Percentiles rank a stretch among this genome's conserved stretches.
Evolutionary conservation across 345 rosid genomes (phyloP).

Genomic region (Aquilaria yunnanensis): DNA sequence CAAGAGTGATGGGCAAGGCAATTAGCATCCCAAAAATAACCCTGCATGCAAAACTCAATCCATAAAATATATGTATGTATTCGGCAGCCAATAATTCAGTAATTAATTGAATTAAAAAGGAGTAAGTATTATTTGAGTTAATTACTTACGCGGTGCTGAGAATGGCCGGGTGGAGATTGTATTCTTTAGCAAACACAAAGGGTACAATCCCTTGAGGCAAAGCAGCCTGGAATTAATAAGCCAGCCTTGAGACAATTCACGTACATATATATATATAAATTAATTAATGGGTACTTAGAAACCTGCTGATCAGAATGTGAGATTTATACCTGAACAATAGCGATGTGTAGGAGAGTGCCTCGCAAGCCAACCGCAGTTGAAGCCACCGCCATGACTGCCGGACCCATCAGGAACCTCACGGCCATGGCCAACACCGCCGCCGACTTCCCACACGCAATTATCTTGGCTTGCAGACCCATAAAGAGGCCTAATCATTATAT

Average conservation of each 20-base stretch:
- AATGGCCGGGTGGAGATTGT: conserved; percentile 15
- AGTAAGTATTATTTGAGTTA: neutral
- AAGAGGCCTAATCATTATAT: conserved; percentile 12
- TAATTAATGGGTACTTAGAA: no score
- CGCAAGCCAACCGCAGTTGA: conserved; percentile 20
- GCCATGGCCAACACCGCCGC: conserved; percentile 13
- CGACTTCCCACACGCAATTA: conserved; percentile 23
- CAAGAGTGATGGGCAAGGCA: no score
- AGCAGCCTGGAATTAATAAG: conserved; percentile 9
- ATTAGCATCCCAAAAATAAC: no score
- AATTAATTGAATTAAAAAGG: no score
- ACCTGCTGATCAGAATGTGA: no score
- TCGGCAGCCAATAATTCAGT: no score
- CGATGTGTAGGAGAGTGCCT: conserved; percentile 12
- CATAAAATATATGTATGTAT: no score
- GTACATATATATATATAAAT: no score
- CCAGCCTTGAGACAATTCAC: no score
- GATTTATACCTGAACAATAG: conserved; percentile 13
- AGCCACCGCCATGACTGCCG: conserved; percentile 25
- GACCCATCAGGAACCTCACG: conserved; percentile 21
- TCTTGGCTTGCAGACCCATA: conserved; percentile 28
- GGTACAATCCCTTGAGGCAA: conserved; percentile 19
- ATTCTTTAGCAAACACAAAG: conserved; percentile 15
- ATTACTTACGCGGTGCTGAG: conserved; percentile 14
- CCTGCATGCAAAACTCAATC: no score